Evolutionary conservation across 495 filamentous ascomycete species (phyloP), one percentile per base, ranked within the genome.

Genomic region (Xylaria cubensis): DNA sequence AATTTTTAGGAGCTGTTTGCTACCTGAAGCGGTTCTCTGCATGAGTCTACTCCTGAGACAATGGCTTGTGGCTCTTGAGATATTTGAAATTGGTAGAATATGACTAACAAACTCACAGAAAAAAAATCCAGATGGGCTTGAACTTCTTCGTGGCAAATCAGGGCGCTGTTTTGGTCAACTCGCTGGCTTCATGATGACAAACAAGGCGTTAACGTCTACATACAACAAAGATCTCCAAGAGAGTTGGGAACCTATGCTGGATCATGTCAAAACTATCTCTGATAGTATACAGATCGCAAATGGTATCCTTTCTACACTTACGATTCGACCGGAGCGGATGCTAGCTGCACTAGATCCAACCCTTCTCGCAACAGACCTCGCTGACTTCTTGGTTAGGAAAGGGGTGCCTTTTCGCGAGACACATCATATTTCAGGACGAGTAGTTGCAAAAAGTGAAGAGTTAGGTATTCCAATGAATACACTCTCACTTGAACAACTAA

Each of bases 141-240:
- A 98, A 81, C 88, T 98, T 61, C 86, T 98, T 41, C 88, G 95
- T 7, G 95, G 95, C 21, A 98, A 98, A 85, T 84, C 88, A 41
- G 95, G 95, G 1, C 87, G 95, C 58, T 90, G 90, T 12, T 95
- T 97, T 77, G 94, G 94, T 3, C 91, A 94, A 76, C 94, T 97
- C 90, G 88, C 92, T 9, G 96, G 95, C 44, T 85, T 98, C 75
- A 95, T 94, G 90, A 89, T 87, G 55, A 59, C 55, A 36, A 34
- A 0, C 13, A 59, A 98, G 85, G 92, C 92, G 44, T 86, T 97
- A 32, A 94, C 95, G 3, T 92, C 89, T 32, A 97, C 94, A 6
- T 98, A 97, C 86, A 97, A 98, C 86, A 97, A 97, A 84, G 93
- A 97, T 78, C 85, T 97, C 26, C 95, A 98, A 82, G 95, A 98